Conservation (phyloP, 1,284 basidiomycete species). For the Puccinia coronata region DNA sequence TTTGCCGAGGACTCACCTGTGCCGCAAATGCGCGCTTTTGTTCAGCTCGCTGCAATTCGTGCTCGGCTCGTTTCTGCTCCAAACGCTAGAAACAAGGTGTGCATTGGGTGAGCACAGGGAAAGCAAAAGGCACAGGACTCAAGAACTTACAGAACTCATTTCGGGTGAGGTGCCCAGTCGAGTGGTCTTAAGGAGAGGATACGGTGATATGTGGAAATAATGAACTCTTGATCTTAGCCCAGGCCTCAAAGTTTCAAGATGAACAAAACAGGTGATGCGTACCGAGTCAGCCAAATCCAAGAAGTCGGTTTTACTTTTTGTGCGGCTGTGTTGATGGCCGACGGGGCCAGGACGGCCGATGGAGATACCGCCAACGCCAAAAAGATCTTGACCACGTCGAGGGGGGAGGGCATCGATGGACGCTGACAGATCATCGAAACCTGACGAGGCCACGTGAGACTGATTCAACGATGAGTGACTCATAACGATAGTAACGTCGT, state of each 20-base stretch:
- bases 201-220: background rate
- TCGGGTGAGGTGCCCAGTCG: conserved; percentile 46
- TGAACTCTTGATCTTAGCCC: background rate
- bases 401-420: conserved; percentile 48
- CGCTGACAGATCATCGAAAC: conserved; percentile 40
- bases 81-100: conserved; percentile 67
- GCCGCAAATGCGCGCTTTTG: conserved; percentile 89
- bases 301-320: conserved; percentile 66
- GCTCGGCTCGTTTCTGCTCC: conserved; percentile 83
- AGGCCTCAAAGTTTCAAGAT: background rate
- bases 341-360: conserved; percentile 28
- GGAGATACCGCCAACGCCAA: conserved; percentile 32
- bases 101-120: background rate
- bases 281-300: conserved; percentile 85
- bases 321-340: conserved; percentile 49
- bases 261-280: conserved; percentile 58
- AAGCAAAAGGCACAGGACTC: background rate
- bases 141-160: conserved; percentile 36
- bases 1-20: conserved; percentile 83
- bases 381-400: conserved; percentile 43
- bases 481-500: conserved; percentile 32
- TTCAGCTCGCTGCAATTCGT: conserved; percentile 76
- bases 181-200: conserved; percentile 21
- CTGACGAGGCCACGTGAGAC: background rate
- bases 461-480: conserved; percentile 30